Evolutionary conservation across 768 basidiomycete genomes (phyloP).

Genomic region (Termitomyces bulborhizus): DNA sequence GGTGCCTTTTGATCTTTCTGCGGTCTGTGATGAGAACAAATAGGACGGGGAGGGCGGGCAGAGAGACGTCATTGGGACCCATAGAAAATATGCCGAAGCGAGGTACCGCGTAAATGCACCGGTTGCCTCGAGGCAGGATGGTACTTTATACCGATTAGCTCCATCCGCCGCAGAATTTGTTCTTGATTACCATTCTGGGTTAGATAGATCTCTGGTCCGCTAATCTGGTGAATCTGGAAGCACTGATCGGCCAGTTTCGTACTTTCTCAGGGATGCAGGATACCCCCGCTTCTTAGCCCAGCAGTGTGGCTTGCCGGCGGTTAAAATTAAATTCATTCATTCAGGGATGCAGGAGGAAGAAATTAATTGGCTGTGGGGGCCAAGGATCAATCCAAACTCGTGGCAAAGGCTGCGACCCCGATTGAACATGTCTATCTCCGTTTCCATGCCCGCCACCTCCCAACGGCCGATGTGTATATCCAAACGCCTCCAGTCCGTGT

Average conservation of each 20-base stretch:
- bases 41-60: background rate
- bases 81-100: conserved; percentile 12
- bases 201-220: conserved; percentile 18
- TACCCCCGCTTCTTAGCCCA: too few species aligned
- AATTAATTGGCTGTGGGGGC: too few species aligned
- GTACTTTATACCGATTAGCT: conserved; percentile 18
- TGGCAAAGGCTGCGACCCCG: too few species aligned
- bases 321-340: too few species aligned
- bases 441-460: too few species aligned
- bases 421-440: too few species aligned
- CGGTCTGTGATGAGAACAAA: conserved; percentile 26
- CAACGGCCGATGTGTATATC: too few species aligned
- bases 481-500: too few species aligned
- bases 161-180: conserved; percentile 14
- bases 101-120: conserved; percentile 19
- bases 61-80: conserved; percentile 14
- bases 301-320: too few species aligned
- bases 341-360: too few species aligned
- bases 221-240: conserved; percentile 12
- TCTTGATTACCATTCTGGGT: conserved; percentile 14
- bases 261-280: too few species aligned
- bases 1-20: conserved; percentile 35
- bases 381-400: too few species aligned
- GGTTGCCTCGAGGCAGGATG: conserved; percentile 16
- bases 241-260: conserved; percentile 14